Evolutionary conservation across 495 filamentous ascomycete species (phyloP).

Genomic region (Chaetomium fimeti): DNA sequence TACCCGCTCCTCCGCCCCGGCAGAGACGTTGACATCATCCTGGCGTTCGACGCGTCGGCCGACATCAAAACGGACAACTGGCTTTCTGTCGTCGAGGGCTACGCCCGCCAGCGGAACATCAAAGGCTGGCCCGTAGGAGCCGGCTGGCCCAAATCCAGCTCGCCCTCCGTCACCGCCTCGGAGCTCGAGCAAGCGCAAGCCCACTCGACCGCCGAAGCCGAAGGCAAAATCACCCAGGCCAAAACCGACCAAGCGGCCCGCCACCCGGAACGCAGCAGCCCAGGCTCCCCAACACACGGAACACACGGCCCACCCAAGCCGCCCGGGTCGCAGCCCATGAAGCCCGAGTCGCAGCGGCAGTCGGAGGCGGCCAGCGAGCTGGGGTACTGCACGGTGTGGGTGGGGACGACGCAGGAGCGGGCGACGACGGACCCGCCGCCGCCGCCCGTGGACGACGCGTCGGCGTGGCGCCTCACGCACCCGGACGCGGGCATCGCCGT

Average conservation of each 20-base stretch:
- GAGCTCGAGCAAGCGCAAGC: constrained; percentile 69
- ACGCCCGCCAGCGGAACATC: constrained; percentile 80
- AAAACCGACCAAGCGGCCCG: constrained; percentile 49
- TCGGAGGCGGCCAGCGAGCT: constrained; percentile 57
- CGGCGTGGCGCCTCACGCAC: constrained; percentile 70
- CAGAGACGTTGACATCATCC: constrained; percentile 83
- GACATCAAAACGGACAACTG: constrained; percentile 60
- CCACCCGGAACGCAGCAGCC: constrained; percentile 20
- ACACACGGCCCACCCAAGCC: not conserved
- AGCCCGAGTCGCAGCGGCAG: constrained; percentile 35
- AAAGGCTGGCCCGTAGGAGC: constrained; percentile 91
- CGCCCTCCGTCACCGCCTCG: constrained; percentile 54
- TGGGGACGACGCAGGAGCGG: constrained; percentile 74
- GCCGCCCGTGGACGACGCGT: constrained; percentile 52
- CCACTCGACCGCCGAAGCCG: constrained; percentile 56
- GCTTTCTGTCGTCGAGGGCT: constrained; percentile 89
- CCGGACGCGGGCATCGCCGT: constrained; percentile 84
- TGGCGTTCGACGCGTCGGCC: constrained; percentile 49
- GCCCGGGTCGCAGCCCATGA: constrained; percentile 12
- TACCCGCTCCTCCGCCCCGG: constrained; percentile 89
- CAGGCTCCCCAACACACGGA: not conserved
- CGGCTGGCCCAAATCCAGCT: constrained; percentile 74
- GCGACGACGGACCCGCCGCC: constrained; percentile 56
- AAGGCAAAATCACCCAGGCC: constrained; percentile 62
- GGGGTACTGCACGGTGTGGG: constrained; percentile 92